Base-by-base conservation (phyloP, 2,329 filamentous ascomycete genomes). In the Arthrobotrys pseudoclavata region DNA sequence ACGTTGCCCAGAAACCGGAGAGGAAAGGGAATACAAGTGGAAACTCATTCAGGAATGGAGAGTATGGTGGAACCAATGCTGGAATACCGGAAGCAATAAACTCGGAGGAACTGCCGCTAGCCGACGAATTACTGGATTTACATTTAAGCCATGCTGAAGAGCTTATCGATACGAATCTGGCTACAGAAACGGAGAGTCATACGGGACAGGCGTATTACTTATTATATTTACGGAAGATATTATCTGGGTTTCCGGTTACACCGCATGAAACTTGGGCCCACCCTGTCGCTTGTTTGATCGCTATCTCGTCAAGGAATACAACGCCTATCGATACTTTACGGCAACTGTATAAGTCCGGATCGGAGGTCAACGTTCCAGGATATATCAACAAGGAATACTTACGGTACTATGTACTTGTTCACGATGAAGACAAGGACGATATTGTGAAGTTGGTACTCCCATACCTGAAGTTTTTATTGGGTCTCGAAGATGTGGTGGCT, bases 371-470 rank as follows among this genome's bases (percentile, higher is more conserved):
- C 80, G 84, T 97, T 68, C 95, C 95, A 0, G 86, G 88, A 20
- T 99, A 95, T 92, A 92, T 97, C 0, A 91, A 97, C 82, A 91
- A 92, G 31, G 94, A 98, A 79, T 99, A 96, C 83, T 86, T 99
- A 79, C 89, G 96, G 79, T 99, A 99, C 84, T 99, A 99, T 84
- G 92, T 99, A 15, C 86, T 99, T 48, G 91, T 99, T 18, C 96
- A 99, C 82, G 96, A 99, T 81, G 96, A 99, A 84, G 96, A 99
- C 82, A 90, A 90, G 78, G 95, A 97, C 82, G 94, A 99, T 83
- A 97, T 98, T 78, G 89, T 89, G 42, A 92, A 94, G 84, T 82
- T 57, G 69, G 81, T 81, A 63, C 52, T 52, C 69, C 67, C 69
- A 52, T n/a, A 20, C 29, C 37, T 42, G 7, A 29, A n/a, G 20